Conservation (phyloP, 2,329 filamentous ascomycete species). For the Byssochlamys sp. region DNA sequence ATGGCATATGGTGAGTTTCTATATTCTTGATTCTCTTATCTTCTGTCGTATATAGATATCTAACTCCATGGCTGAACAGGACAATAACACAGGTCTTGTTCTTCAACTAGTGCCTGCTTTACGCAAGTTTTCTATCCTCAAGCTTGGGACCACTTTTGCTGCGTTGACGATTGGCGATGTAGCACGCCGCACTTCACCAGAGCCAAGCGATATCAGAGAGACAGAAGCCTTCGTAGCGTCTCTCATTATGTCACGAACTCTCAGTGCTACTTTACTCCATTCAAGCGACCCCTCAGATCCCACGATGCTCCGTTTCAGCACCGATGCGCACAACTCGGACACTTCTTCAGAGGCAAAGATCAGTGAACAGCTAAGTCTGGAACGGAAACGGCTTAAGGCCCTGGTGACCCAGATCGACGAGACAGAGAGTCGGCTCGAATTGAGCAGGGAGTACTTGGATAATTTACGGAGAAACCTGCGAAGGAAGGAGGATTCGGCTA, state of each 20-base stretch:
- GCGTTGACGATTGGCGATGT: slow-evolving; percentile 48
- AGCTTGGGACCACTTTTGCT: slow-evolving; percentile 62
- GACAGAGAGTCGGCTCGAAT: slow-evolving; percentile 46
- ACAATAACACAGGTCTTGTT: slow-evolving; percentile 65
- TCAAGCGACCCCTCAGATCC: slow-evolving; percentile 25
- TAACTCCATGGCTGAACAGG: slow-evolving; percentile 30
- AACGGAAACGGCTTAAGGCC: slow-evolving; percentile 41
- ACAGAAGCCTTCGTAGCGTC: slow-evolving; percentile 27
- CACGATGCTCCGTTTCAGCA: slow-evolving; percentile 47
- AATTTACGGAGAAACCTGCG: slow-evolving; percentile 41
- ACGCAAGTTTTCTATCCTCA: slow-evolving; percentile 64
- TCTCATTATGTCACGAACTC: slow-evolving; percentile 42
- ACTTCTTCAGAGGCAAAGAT: slow-evolving; percentile 28
- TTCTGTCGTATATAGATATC: background rate
- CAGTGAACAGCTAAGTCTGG: slow-evolving; percentile 37
- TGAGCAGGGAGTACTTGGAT: slow-evolving; percentile 52
- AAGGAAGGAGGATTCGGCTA: slow-evolving; percentile 15
- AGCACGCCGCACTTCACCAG: slow-evolving; percentile 22
- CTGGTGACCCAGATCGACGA: slow-evolving; percentile 45
- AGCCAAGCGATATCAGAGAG: slow-evolving; percentile 15
- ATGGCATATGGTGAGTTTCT: slow-evolving; percentile 50
- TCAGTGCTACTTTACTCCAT: slow-evolving; percentile 44
- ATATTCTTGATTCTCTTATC: background rate
- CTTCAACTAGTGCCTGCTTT: slow-evolving; percentile 60
- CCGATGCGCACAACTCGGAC: slow-evolving; percentile 20